phyloP scores from a whole-genome alignment of 768 basidiomycete genomes.

The Fomitopsis serialis region DNA sequence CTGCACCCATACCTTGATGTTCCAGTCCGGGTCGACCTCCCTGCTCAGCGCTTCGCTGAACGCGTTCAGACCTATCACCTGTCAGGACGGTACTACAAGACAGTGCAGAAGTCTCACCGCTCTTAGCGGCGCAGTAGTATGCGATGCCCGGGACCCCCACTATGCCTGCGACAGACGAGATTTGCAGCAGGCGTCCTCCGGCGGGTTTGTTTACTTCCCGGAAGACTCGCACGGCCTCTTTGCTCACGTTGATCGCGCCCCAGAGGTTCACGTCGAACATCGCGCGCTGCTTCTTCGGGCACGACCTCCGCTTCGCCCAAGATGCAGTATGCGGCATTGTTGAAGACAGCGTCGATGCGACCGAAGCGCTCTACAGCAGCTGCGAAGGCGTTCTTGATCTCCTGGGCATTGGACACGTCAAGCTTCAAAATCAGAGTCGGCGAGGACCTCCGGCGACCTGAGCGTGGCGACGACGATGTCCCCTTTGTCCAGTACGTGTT shows the following conservation, averaged over 20 bases:
- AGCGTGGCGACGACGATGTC: conserved; percentile 22
- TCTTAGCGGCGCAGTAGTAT: no score
- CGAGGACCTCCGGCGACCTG: conserved; percentile 18
- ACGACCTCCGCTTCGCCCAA: conserved; percentile 15
- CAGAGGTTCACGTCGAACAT: conserved; percentile 23
- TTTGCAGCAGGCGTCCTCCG: conserved; percentile 32
- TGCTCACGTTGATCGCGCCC: conserved; percentile 24
- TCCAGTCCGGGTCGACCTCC: no score
- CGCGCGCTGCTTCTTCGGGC: conserved; percentile 4
- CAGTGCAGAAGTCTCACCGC: no score
- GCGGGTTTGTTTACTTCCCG: conserved; percentile 31
- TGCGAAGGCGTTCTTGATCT: conserved; percentile 15
- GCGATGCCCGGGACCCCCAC: no score
- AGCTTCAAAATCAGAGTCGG: conserved; percentile 18
- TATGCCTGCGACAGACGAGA: no score
- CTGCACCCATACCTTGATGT: no score
- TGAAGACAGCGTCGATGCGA: conserved; percentile 22
- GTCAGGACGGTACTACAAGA: no score
- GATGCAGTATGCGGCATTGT: conserved; percentile 17
- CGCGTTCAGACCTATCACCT: no score
- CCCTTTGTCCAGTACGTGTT: conserved; percentile 17
- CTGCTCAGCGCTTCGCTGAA: no score
- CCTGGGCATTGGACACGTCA: conserved; percentile 14
- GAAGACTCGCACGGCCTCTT: conserved; percentile 28
- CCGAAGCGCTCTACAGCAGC: conserved; percentile 12